A percentile compares a stretch with the other conserved stretches of the same genome.
Conservation (phyloP, 208 protist genomes). For the Crithidia thermophila region DNA sequence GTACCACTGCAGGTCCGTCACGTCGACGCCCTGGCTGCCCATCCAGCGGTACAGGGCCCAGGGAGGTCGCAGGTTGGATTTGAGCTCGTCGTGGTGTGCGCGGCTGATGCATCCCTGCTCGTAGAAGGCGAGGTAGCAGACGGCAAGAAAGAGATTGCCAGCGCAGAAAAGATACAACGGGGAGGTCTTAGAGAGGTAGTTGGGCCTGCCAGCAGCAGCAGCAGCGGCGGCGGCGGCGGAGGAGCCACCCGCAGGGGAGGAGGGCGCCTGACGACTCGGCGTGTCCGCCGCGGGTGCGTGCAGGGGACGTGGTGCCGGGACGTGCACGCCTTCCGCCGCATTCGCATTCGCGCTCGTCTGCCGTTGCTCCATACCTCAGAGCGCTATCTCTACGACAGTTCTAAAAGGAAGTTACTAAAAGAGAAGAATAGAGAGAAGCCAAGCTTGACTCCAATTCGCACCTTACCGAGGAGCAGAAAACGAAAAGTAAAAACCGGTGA, state of each 20-base stretch:
- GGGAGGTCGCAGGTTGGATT: slow-evolving; percentile 34
- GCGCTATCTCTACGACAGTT: no score
- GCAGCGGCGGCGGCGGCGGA: slow-evolving; percentile 2
- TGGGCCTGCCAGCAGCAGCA: background rate
- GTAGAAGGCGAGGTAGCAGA: slow-evolving; percentile 37
- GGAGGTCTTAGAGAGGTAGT: slow-evolving; percentile 42
- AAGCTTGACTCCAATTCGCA: no score
- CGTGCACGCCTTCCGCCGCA: background rate
- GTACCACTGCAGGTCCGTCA: slow-evolving; percentile 71
- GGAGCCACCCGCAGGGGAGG: no score
- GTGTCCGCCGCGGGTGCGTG: background rate
- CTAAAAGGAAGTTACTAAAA: background rate
- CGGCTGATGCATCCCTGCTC: slow-evolving; percentile 37
- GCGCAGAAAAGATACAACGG: slow-evolving; percentile 42
- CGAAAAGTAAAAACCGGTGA: no score
- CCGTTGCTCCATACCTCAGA: slow-evolving; percentile 15
- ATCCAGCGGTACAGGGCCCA: slow-evolving; percentile 53
- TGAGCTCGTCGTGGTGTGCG: slow-evolving; percentile 34
- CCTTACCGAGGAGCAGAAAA: no score
- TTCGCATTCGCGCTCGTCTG: background rate
- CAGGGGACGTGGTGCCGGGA: background rate
- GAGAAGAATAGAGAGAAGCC: no score
- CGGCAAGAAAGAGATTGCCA: slow-evolving; percentile 16
- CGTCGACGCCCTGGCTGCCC: slow-evolving; percentile 60
- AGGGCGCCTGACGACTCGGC: no score